These are phyloP conservation scores for Exsudoporus frostii DNA, from an alignment of 768 basidiomycete species.

Conservation along the genomic window DNA sequence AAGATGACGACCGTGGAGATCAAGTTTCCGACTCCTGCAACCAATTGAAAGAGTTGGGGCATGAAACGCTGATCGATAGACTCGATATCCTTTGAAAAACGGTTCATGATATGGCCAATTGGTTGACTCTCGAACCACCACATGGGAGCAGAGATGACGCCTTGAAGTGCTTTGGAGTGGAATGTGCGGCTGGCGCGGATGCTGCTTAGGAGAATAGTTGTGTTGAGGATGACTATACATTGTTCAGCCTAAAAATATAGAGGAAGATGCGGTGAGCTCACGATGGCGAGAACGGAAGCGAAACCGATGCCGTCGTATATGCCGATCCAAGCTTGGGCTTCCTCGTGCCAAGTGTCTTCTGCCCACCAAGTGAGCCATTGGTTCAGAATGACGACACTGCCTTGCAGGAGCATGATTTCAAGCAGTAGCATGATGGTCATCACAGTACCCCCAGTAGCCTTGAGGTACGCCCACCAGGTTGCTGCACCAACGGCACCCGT, in stretches of 20 bases:
- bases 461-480: conserved; percentile 33
- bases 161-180: conserved; percentile 22
- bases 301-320: conserved; percentile 29
- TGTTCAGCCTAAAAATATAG: background rate
- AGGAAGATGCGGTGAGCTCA: conserved; percentile 2
- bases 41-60: conserved; percentile 29
- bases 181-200: conserved; percentile 26
- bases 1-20: conserved; percentile 24
- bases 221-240: conserved; percentile 24
- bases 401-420: conserved; percentile 23
- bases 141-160: conserved; percentile 25
- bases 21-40: conserved; percentile 23
- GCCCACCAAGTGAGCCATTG: conserved; percentile 35
- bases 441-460: conserved; percentile 24
- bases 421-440: conserved; percentile 21
- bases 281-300: conserved; percentile 17
- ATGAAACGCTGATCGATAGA: conserved; percentile 38
- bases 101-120: conserved; percentile 45
- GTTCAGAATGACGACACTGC: conserved; percentile 21
- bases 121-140: conserved; percentile 35
- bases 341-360: conserved; percentile 21
- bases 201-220: conserved; percentile 25
- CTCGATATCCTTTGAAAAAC: conserved; percentile 43
- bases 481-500: conserved; percentile 20
- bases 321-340: conserved; percentile 28